Evolutionary conservation across 2,329 filamentous ascomycete species (phyloP).

Genomic region (Aspergillus cejpii): DNA sequence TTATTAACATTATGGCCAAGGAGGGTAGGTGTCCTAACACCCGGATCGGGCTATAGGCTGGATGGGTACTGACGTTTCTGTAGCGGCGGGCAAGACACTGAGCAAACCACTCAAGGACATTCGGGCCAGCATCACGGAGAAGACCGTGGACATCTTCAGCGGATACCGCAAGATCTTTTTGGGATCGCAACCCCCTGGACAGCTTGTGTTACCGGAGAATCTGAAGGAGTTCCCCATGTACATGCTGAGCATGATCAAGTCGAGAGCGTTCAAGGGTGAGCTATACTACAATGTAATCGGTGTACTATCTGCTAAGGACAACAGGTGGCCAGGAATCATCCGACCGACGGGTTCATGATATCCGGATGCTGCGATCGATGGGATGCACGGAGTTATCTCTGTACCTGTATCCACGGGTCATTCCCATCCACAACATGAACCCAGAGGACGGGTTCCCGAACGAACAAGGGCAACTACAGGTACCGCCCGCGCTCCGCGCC

Average conservation of each 20-base stretch:
- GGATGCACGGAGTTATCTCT: slow-evolving; percentile 77
- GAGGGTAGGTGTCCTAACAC: slow-evolving; percentile 47
- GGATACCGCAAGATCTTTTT: slow-evolving; percentile 91
- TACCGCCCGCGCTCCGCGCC: slow-evolving; percentile 73
- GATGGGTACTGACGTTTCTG: slow-evolving; percentile 17
- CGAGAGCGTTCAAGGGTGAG: slow-evolving; percentile 74
- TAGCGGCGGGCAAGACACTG: slow-evolving; percentile 73
- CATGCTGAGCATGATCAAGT: slow-evolving; percentile 82
- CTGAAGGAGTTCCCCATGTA: slow-evolving; percentile 98
- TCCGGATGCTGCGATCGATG: slow-evolving; percentile 84
- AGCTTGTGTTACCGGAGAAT: slow-evolving; percentile 90
- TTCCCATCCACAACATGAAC: slow-evolving; percentile 82
- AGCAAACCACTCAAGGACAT: slow-evolving; percentile 77
- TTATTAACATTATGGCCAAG: slow-evolving; percentile 81
- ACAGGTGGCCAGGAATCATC: slow-evolving; percentile 76
- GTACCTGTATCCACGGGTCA: slow-evolving; percentile 91
- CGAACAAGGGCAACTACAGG: slow-evolving; percentile 75
- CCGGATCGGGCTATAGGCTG: not conserved
- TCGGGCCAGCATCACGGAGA: slow-evolving; percentile 74
- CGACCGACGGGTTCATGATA: slow-evolving; percentile 83
- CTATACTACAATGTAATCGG: no score
- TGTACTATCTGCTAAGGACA: no score
- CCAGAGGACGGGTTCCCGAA: slow-evolving; percentile 90
- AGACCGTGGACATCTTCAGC: slow-evolving; percentile 84
- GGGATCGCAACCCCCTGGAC: slow-evolving; percentile 76